Evolutionary conservation across 2,329 filamentous ascomycete genomes (phyloP), one percentile per base, ranked within the genome.

Genomic region (Dothistroma septosporum): DNA sequence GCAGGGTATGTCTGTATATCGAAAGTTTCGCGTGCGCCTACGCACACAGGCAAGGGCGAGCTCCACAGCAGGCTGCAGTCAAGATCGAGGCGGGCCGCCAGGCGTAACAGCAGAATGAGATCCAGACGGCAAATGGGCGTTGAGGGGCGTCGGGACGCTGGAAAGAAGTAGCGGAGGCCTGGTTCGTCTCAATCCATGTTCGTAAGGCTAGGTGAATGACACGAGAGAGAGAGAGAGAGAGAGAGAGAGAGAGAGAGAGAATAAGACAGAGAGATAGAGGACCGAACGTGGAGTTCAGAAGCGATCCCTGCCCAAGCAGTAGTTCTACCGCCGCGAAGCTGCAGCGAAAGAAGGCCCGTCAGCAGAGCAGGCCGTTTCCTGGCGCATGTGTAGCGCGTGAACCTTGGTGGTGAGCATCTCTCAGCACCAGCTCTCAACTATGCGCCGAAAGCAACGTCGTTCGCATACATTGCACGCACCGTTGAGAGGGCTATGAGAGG

Each of bases 71-170:
- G 33, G 19, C 22, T 35, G 19, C 22, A 35, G 32, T 21, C 24
- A 49, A n/a, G 32, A 41, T 33, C 33, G 37, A 41, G 35, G 49
- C 48, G 57, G 48, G 49, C 35, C 48, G 57, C 31, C 7, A 24
- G 48, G 46, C 22, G 49, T 58, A 54, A 47, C 46, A 58, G 22
- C 57, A 35, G 47, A 47, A 52, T 7, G 8, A 52, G 33, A 50
- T 32, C 19, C 47, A 58, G 57, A 49, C 48, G 57, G 57, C 57
- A 54, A 53, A 54, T 31, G 57, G 57, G 28, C 48, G 8, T 52
- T 14, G 2, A n/a, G n/a, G 31, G 10, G 49, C 31, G 49, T 31
- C 22, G 49, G 24, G 24, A 19, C 37, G 37, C 37, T 53, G n/a
- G n/a, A 28, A 31, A 24, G 21, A 11, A 49, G 19, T 24, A 44